Conservation (phyloP, 2,329 filamentous ascomycete species). For the Aotearoamyces nothofagi region DNA sequence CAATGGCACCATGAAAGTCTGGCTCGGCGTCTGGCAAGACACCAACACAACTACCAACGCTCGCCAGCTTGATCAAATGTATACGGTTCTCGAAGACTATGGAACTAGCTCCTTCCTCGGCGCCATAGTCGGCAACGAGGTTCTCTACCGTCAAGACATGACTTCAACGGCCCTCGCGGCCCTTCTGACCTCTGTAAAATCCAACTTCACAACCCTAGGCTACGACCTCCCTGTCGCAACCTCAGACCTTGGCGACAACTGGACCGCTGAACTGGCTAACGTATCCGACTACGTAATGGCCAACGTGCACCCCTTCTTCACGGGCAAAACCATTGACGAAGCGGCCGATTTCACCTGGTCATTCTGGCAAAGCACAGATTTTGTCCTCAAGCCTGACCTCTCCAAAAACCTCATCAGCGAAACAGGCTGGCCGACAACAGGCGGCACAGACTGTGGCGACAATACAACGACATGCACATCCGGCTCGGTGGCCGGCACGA, state of each 20-base stretch:
- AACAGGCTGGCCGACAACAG: slow-evolving; percentile 77
- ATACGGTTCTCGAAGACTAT: slow-evolving; percentile 61
- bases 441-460: slow-evolving; percentile 70
- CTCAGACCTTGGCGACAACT: slow-evolving; percentile 79
- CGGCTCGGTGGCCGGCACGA: slow-evolving; percentile 63
- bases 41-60: slow-evolving; percentile 68
- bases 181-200: slow-evolving; percentile 51
- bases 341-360: slow-evolving; percentile 68
- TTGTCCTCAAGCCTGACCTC: slow-evolving; percentile 40
- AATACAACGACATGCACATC: slow-evolving; percentile 37
- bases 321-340: slow-evolving; percentile 50
- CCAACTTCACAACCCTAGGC: slow-evolving; percentile 52
- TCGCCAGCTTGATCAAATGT: slow-evolving; percentile 73
- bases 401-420: slow-evolving; percentile 71
- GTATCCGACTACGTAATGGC: slow-evolving; percentile 84
- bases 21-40: slow-evolving; percentile 91
- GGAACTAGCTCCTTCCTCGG: slow-evolving; percentile 57
- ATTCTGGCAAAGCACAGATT: slow-evolving; percentile 66
- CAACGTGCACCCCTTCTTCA: slow-evolving; percentile 95
- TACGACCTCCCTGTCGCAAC: slow-evolving; percentile 69
- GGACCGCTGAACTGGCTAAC: slow-evolving; percentile 53
- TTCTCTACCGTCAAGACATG: slow-evolving; percentile 64
- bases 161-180: slow-evolving; percentile 45
- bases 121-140: slow-evolving; percentile 71
- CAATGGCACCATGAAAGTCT: slow-evolving; percentile 63